Percentiles rank a stretch among this genome's conserved stretches.
Evolutionary conservation across 371 early-diverging fungal species (phyloP).

Genomic region (Blakeslea trispora): DNA sequence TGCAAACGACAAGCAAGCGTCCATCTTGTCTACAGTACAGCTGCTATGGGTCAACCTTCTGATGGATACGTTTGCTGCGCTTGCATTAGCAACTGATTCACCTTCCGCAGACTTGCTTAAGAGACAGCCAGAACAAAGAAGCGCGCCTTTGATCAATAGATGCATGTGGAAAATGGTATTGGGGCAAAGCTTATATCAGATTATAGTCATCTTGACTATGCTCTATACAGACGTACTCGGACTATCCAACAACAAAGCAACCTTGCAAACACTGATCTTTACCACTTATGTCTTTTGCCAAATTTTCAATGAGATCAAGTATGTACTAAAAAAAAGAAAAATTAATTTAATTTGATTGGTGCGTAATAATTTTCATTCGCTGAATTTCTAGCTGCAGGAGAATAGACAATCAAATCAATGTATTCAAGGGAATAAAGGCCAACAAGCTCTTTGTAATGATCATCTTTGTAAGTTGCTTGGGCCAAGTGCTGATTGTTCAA

Average conservation of each 20-base stretch:
- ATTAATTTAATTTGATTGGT: not conserved
- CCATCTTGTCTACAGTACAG: slow-evolving; percentile 73
- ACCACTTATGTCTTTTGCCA: slow-evolving; percentile 76
- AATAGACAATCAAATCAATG: slow-evolving; percentile 64
- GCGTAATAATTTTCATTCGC: not conserved
- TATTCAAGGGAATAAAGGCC: slow-evolving; percentile 54
- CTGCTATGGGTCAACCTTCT: slow-evolving; percentile 83
- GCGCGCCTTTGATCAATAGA: slow-evolving; percentile 62
- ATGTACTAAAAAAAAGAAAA: slow-evolving; percentile 6
- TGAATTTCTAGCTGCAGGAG: slow-evolving; percentile 60
- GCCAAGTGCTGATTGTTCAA: slow-evolving; percentile 65
- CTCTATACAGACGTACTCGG: slow-evolving; percentile 44
- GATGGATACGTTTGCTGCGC: slow-evolving; percentile 81
- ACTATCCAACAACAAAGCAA: slow-evolving; percentile 14
- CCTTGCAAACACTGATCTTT: slow-evolving; percentile 60
- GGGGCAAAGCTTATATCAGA: slow-evolving; percentile 63
- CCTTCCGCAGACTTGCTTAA: slow-evolving; percentile 67
- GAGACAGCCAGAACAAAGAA: slow-evolving; percentile 61
- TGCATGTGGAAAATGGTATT: slow-evolving; percentile 80
- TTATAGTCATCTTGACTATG: slow-evolving; percentile 55
- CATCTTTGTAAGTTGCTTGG: slow-evolving; percentile 52
- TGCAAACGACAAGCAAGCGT: slow-evolving; percentile 40
- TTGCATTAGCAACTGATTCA: slow-evolving; percentile 77
- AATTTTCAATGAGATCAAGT: slow-evolving; percentile 71
- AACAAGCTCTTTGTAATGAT: slow-evolving; percentile 67